Percentiles rank a stretch among this genome's conserved stretches.
These are phyloP conservation scores for Quillaja saponaria DNA, from an alignment of 306 rosid genomes.

Conservation along the genomic window DNA sequence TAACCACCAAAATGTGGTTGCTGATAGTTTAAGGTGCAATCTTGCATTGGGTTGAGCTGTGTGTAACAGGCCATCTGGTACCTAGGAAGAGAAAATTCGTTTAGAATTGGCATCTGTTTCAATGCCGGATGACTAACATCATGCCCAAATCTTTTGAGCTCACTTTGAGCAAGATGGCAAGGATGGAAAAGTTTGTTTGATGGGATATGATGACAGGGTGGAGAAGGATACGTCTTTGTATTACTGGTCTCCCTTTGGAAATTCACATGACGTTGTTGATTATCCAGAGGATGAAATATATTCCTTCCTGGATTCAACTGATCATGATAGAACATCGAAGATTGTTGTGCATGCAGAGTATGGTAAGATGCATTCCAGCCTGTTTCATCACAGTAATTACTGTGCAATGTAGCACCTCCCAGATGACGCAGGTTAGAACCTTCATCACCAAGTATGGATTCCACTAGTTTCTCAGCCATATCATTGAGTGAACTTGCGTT, in stretches of 20 bases:
- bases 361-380: slow-evolving; percentile 11
- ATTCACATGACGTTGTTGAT: slow-evolving; percentile 23
- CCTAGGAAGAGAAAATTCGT: slow-evolving; percentile 20
- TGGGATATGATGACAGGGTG: slow-evolving; percentile 16
- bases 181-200: slow-evolving; percentile 18
- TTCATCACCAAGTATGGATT: slow-evolving; percentile 21
- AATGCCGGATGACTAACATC: slow-evolving; percentile 22
- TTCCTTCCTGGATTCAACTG: slow-evolving; percentile 27
- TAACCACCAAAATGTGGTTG: slow-evolving; percentile 14
- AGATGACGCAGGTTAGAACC: slow-evolving; percentile 17
- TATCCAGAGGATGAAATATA: background rate
- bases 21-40: slow-evolving; percentile 28
- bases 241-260: slow-evolving; percentile 19
- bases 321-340: slow-evolving; percentile 19
- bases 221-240: slow-evolving; percentile 24
- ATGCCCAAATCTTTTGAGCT: slow-evolving; percentile 29
- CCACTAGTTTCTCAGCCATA: slow-evolving; percentile 39
- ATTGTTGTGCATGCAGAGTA: slow-evolving; percentile 22
- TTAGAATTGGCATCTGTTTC: slow-evolving; percentile 24
- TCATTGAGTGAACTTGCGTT: slow-evolving; percentile 34
- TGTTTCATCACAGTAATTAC: slow-evolving; percentile 7
- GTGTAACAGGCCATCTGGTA: slow-evolving; percentile 30
- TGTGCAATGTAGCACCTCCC: slow-evolving; percentile 20
- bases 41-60: slow-evolving; percentile 31
- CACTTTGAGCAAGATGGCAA: slow-evolving; percentile 21